Evolutionary conservation across 1,284 basidiomycete genomes (phyloP).

Genomic region (Sanghuangporus sanghuang): DNA sequence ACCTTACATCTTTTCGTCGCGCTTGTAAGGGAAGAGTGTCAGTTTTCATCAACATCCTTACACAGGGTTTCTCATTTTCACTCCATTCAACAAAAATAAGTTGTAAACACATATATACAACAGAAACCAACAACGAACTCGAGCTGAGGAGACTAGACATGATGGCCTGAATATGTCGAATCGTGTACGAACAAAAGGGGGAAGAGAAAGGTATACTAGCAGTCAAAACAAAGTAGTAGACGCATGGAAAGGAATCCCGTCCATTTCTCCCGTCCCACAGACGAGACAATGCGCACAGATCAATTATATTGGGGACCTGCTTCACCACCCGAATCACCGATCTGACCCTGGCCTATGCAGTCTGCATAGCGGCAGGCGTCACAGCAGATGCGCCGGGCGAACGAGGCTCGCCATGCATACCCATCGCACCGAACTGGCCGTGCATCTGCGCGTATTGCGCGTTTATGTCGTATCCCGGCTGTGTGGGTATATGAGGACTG

Average conservation of each 20-base stretch:
- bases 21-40: no score
- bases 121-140: not conserved
- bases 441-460: slow-evolving; percentile 18
- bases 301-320: no score
- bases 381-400: slow-evolving; percentile 1
- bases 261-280: no score
- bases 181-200: not conserved
- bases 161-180: no score
- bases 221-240: no score
- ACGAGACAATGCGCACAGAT: no score
- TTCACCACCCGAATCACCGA: not conserved
- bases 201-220: not conserved
- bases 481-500: not conserved
- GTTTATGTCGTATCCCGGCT: not conserved
- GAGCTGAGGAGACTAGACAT: not conserved
- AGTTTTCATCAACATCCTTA: not conserved
- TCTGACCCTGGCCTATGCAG: not conserved
- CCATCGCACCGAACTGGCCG: slow-evolving; percentile 14
- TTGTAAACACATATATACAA: not conserved
- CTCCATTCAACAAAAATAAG: not conserved
- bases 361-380: slow-evolving; percentile 8
- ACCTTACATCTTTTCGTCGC: no score
- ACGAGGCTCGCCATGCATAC: slow-evolving; percentile 9
- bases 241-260: no score
- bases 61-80: not conserved